Evolutionary conservation across 1,284 basidiomycete species (phyloP), one percentile per base, ranked within the genome.

Genomic region (Grifola frondosa): DNA sequence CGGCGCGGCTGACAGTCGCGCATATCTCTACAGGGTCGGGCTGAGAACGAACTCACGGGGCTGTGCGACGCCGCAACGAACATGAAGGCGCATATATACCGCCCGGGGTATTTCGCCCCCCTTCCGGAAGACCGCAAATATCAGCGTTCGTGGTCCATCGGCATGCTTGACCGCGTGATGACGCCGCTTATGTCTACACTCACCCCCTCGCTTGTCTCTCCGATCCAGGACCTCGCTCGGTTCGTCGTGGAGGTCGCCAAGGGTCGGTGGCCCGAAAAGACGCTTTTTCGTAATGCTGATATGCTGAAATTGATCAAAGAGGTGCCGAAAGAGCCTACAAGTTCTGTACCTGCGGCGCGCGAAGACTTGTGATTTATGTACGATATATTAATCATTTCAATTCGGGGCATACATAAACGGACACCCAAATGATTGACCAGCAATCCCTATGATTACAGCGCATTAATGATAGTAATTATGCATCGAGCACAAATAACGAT

Each of bases 101-200:
- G 65, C 17, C 63, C 64, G 2, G 63, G 44, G 3, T 64, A 62
- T 51, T 66, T 67, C 59, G 58, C 53, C 47, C 62, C 65, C 1
- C 60, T 61, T 34, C 59, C 64, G 3, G 48, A 52, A 20, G 64
- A 66, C 38, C 51, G 58, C 24, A 38, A 24, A 30, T 54, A 66
- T 37, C 65, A 65, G 44, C 62, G 64, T 4, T 22, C 42, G 7
- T n/a, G 45, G 0, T 6, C 22, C 4, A 21, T 37, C 19, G 52
- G 58, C 16, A 30, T 43, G 3, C 4, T 52, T 6, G 57, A 63
- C 42, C 42, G 36, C 5, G 32, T 54, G 22, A 9, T 50, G 20
- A 19, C 26, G 1, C 56, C 61, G 0, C 9, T 54, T 2, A 33
- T 50, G 13, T 42, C 28, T 16, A 30, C 34, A 3, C 8, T 62